phyloP scores from a whole-genome alignment of 2,329 filamentous ascomycete species.

The Sclerotinia minor region DNA sequence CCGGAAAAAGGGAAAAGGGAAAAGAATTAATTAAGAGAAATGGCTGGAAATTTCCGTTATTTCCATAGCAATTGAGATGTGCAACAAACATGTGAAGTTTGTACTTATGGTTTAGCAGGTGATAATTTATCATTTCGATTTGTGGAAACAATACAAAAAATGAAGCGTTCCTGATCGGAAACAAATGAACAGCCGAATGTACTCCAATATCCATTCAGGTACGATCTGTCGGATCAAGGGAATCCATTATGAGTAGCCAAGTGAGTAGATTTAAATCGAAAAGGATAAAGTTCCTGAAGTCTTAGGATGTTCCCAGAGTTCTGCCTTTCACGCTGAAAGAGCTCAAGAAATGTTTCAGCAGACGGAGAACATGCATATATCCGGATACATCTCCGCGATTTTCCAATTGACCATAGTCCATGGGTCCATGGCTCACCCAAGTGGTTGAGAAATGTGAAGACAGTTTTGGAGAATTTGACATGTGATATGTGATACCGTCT shows the following conservation, averaged over 20 bases:
- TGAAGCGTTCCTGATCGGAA: not conserved
- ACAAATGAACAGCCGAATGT: not conserved
- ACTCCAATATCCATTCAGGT: not conserved
- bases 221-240: not conserved
- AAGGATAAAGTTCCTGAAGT: not conserved
- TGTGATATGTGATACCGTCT: slow-evolving; percentile 4
- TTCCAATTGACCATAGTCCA: not conserved
- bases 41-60: not conserved
- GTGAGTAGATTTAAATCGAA: not conserved
- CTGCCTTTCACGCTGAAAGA: not conserved
- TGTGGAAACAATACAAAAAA: not conserved
- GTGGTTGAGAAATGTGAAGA: not conserved
- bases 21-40: not conserved
- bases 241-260: not conserved
- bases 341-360: not conserved
- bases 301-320: not conserved
- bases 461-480: not conserved
- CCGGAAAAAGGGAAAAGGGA: not conserved
- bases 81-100: not conserved
- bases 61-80: slow-evolving; percentile 13
- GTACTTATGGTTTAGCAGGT: not conserved
- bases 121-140: not conserved
- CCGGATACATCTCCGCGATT: not conserved
- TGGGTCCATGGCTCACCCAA: not conserved
- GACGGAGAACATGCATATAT: not conserved